Base-by-base conservation (phyloP, 768 basidiomycete species). In the Ramaria rubella region DNA sequence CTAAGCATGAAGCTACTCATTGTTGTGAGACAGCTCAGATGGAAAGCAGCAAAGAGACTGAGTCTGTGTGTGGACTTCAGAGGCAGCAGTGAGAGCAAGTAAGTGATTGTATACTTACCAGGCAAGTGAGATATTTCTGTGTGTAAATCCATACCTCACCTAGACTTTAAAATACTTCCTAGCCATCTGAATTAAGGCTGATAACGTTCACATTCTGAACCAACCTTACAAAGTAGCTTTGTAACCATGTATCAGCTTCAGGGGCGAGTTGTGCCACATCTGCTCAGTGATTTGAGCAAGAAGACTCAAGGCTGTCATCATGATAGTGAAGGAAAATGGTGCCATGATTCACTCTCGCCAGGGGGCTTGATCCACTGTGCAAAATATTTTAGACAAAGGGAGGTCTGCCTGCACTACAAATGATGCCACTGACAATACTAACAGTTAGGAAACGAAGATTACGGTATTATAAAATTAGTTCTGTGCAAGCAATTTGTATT, bases 211-310 rank as follows among this genome's bases (percentile, higher is more conserved):
- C 81, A 40, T 74, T 72, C 56, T 67, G 68, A 45, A 85, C 79
- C 54, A 85, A 68, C n/a, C 71, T 73, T 66, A 73, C 67, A 68
- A 85, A 85, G 73, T 79, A 85, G 19, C 74, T 70, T 72, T 85
- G 81, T 81, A 83, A 83, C 82, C 83, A 85, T 42, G 78, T 76
- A 30, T 82, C 82, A 49, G 82, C 82, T 66, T 83, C 80, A 30
- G 82, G 82, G 11, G 82, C 79, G 49, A 78, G 79, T 58, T 75
- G 71, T 40, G 69, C 66, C 51, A 81, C 80, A 65, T 82, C 81
- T 52, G 80, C 52, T 27, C 21, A 29, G 21, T 43, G 30, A 5
- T 45, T 19, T 15, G 36, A 38, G 26, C 44, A 46, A 46, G 24
- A 61, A 77, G 58, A 43, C 52, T 54, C 26, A 54, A 33, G 52